Evolutionary conservation across 2,329 filamentous ascomycete genomes (phyloP), one percentile per base, ranked within the genome.

Genomic region (Tolypocladium paradoxum): DNA sequence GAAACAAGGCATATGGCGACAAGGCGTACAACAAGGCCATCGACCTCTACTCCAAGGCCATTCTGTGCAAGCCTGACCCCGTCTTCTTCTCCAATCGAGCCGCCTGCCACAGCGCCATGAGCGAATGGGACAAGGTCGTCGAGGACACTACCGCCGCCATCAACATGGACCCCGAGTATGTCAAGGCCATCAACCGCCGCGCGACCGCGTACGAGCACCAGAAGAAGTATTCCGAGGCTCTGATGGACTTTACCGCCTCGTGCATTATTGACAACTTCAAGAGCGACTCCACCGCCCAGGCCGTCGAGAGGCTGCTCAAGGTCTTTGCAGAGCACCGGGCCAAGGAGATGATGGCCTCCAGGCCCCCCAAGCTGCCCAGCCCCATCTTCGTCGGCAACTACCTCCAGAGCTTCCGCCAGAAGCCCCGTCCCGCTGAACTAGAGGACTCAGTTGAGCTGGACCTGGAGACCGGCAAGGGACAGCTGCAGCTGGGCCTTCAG

Each of bases 1-100:
- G 93, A 56, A 99, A 99, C 79, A 95, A 93, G 74, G 90, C 93
- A 8, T 99, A 96, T 65, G 90, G 90, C 56, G 84, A 85, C 61
- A 97, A 96, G 75, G 88, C 95, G 65, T 96, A 96, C 74, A 86
- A 90, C 72, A 84, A 83, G 64, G 93, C 93, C 61, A 99, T 99
- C 67, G 87, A 91, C 5, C 83, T 99, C 36, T 99, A 99, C 74
- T 88, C 88, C 60, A 89, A 95, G 75, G 93, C 93, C 50, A 95
- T 99, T 63, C 76, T 97, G 50, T 97, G 93, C 85, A 95, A 93
- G 75, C 87, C 91, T 54, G 93, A 99, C 66, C 90, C 93, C 34
- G 91, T 99, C 69, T 99, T 93, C 79, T 99, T 95, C 80, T 97
- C 93, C 58, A 99, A 99, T 79, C 87, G 93, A 63, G 93, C 93